Base-by-base conservation (phyloP, 2,329 filamentous ascomycete species). In the Colletotrichum gigasporum region DNA sequence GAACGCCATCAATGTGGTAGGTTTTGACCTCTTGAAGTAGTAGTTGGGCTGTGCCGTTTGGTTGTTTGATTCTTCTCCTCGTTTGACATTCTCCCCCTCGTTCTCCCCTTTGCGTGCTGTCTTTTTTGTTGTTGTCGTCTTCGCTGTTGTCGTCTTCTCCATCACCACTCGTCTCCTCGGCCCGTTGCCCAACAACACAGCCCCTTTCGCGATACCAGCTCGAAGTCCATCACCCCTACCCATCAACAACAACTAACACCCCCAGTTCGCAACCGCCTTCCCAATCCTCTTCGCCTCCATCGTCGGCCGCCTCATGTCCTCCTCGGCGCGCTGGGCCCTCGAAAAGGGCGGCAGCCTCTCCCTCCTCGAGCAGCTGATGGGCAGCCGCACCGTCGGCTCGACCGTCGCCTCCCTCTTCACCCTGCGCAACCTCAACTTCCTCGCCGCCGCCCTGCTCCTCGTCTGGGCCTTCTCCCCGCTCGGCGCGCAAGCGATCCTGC, bases 381-480 rank as follows among this genome's bases (percentile, higher is more conserved):
- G 73, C 3, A 12, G 22, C 26, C 47, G 37, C 14, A 44, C 24
- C 42, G 44, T 58, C 18, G 24, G 34, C 32, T 5, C 4, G 12
- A 4, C 14, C 16, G 18, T 7, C 14, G 26, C 22, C 24, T 51
- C 37, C 44, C 11, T 18, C 22, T 18, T 44, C 44, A 24, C 34
- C 16, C 24, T 41, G 24, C 34, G 5, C 34, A 14, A 5, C 9
- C 62, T 73, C 47, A 73, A 74, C 51, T 16, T 69, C 4, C 63
- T 76, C 5, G 69, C 67, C 1, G 6, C 73, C 3, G 55, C 52
- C 2, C 57, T 76, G 11, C 44, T 74, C 6, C 12, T 75, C 1
- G 26, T 73, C 11, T 76, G 74, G 73, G 64, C 66, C 20, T 63
- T 75, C 14, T 75, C 74, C 5, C 73, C 74, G 1, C 58, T 76